phyloP scores from a whole-genome alignment of 1,284 basidiomycete genomes.

The Rhodotorula glutinis region DNA sequence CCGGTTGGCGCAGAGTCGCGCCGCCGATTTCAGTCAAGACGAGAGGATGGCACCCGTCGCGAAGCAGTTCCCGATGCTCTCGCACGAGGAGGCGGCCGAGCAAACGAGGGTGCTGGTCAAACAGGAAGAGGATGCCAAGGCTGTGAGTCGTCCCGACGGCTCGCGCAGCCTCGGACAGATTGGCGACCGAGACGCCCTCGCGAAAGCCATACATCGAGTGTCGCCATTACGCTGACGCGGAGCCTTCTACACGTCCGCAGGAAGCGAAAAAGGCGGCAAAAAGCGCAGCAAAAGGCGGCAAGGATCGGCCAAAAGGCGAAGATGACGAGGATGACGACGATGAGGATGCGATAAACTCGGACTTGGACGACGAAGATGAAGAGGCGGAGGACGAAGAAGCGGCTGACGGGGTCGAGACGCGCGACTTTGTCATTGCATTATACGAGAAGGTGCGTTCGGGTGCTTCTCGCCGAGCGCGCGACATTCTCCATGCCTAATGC shows the following conservation, averaged over 20 bases:
- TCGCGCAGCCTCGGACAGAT: too few relatives aligned
- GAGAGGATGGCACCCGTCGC: slow-evolving; percentile 39
- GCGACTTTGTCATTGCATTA: slow-evolving; percentile 95
- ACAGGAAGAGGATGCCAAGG: slow-evolving; percentile 7
- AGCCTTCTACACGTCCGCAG: too few relatives aligned
- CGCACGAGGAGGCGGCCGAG: not conserved
- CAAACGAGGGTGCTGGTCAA: slow-evolving; percentile 1
- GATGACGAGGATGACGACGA: slow-evolving; percentile 6
- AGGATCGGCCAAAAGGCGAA: slow-evolving; percentile 10
- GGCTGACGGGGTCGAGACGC: slow-evolving; percentile 57
- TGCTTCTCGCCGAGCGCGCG: not conserved
- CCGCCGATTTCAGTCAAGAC: slow-evolving; percentile 73
- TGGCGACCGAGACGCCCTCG: too few relatives aligned
- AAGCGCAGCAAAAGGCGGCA: not conserved
- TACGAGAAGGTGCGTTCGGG: slow-evolving; percentile 81
- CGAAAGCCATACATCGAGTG: too few relatives aligned
- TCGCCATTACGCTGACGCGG: too few relatives aligned
- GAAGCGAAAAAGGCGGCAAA: slow-evolving; percentile 9
- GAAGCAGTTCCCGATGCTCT: slow-evolving; percentile 24
- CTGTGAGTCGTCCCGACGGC: not conserved
- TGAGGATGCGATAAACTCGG: slow-evolving; percentile 87
- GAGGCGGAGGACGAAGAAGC: slow-evolving; percentile 65
- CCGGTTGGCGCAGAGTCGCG: slow-evolving; percentile 85
- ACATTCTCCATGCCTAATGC: not conserved
- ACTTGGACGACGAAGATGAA: slow-evolving; percentile 78